Evolutionary conservation across 1,139 yeast species (phyloP).

Genomic region (Yamadazyma jaroonii): DNA sequence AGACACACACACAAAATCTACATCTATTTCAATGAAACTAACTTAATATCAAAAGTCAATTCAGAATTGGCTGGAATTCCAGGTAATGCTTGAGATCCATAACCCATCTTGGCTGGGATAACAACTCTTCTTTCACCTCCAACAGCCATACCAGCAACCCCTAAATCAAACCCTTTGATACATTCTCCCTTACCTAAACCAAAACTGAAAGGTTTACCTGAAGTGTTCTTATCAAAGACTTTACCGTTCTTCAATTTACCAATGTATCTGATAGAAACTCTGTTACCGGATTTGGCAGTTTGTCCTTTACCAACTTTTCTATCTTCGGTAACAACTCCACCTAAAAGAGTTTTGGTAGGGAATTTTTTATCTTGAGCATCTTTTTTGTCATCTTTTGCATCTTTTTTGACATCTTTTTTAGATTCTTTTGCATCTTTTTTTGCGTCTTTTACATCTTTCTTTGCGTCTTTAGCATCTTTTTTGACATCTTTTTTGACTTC

Average conservation of each 20-base stretch:
- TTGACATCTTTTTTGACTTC: conserved; percentile 17
- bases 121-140: conserved; percentile 99
- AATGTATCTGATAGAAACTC: conserved; percentile 94
- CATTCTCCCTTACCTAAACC: conserved; percentile 96
- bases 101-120: conserved; percentile 95
- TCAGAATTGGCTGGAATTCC: conserved; percentile 98
- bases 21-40: conserved; percentile 73
- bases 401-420: conserved; percentile 13
- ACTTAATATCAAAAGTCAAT: conserved; percentile 92
- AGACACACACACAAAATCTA: conserved; percentile 1
- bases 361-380: conserved; percentile 38
- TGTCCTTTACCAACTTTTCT: conserved; percentile 87
- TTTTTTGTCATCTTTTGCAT: conserved; percentile 22
- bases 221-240: conserved; percentile 94
- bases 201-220: conserved; percentile 93
- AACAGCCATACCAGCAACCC: conserved; percentile 97
- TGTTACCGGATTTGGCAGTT: conserved; percentile 83
- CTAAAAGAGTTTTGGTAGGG: conserved; percentile 77
- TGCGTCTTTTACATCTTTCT: conserved; percentile 20
- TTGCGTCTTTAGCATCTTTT: conserved; percentile 21
- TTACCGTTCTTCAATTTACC: conserved; percentile 97
- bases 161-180: conserved; percentile 97
- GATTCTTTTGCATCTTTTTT: conserved; percentile 23
- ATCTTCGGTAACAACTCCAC: conserved; percentile 93
- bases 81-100: conserved; percentile 91